Evolutionary conservation across 495 filamentous ascomycete genomes (phyloP).

Genomic region (Podospora anserina): DNA sequence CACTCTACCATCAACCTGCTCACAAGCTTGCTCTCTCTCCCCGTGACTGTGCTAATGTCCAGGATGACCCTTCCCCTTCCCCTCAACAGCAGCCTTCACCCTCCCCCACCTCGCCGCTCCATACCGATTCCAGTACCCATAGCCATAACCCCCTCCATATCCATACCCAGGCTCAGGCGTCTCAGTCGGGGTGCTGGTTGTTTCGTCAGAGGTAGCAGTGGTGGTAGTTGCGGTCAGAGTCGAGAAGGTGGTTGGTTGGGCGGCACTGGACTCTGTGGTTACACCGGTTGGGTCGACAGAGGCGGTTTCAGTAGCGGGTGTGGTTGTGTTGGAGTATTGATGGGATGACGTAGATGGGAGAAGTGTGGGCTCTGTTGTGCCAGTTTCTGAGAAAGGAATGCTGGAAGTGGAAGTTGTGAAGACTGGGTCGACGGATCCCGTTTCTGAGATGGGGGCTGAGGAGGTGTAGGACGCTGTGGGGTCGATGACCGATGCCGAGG

Average conservation of each 20-base stretch:
- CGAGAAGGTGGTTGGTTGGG: background rate
- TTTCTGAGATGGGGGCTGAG: background rate
- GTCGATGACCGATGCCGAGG: no score
- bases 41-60: background rate
- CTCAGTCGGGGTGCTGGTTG: background rate
- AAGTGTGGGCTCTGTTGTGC: background rate
- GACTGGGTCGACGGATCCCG: background rate
- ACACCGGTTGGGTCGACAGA: background rate
- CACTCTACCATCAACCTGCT: background rate
- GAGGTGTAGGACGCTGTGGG: no score
- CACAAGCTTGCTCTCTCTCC: background rate
- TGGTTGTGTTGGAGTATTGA: background rate
- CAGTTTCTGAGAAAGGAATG: background rate
- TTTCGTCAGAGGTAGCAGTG: background rate
- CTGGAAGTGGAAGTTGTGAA: background rate
- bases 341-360: background rate
- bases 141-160: constrained; percentile 8
- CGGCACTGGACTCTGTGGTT: background rate
- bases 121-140: constrained; percentile 6
- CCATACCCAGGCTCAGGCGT: constrained; percentile 1
- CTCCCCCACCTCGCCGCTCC: background rate
- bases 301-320: background rate
- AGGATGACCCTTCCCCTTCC: background rate
- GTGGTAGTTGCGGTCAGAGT: background rate
- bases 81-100: background rate